Conservation (phyloP, 1,284 basidiomycete species). For the Pseudozyma sp. region DNA sequence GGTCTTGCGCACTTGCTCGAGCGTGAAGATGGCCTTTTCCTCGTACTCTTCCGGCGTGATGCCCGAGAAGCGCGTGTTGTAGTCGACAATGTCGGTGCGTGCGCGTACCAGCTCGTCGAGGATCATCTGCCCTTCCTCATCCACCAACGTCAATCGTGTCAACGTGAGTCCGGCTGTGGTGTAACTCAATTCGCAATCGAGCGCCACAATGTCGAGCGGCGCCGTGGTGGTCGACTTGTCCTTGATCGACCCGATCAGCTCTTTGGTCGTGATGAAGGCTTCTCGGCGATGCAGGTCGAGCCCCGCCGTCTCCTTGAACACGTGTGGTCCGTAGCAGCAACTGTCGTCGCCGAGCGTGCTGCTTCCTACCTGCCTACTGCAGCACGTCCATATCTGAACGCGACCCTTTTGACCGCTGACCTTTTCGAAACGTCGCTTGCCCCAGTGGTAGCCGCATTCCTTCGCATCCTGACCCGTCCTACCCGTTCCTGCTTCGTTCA, state of each 20-base stretch:
- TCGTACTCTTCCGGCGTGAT: constrained; percentile 56
- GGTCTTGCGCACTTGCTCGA: constrained; percentile 45
- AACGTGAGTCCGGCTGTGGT: constrained; percentile 63
- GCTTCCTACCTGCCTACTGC: constrained; percentile 51
- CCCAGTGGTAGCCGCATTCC: constrained; percentile 63
- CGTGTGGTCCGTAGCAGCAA: constrained; percentile 62
- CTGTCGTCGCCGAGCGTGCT: constrained; percentile 51
- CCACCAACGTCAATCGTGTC: constrained; percentile 62
- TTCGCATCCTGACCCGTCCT: constrained; percentile 36
- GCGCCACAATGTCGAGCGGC: constrained; percentile 56
- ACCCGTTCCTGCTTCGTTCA: constrained; percentile 32
- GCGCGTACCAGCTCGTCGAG: constrained; percentile 59
- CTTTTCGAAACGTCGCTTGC: constrained; percentile 50
- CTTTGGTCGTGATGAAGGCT: constrained; percentile 49
- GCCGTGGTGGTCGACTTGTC: constrained; percentile 1
- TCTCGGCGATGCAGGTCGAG: constrained; percentile 56
- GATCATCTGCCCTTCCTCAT: constrained; percentile 57
- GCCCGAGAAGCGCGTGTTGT: constrained; percentile 65
- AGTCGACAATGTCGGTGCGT: constrained; percentile 56
- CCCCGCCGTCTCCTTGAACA: constrained; percentile 61
- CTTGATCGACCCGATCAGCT: constrained; percentile 28
- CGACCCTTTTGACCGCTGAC: constrained; percentile 28
- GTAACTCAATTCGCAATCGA: constrained; percentile 66
- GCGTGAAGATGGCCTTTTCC: constrained; percentile 40
- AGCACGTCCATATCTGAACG: constrained; percentile 61